Evolutionary conservation across 345 rosid genomes (phyloP), one percentile per base, ranked within the genome.

Genomic region (Sisymbrium altissimum): DNA sequence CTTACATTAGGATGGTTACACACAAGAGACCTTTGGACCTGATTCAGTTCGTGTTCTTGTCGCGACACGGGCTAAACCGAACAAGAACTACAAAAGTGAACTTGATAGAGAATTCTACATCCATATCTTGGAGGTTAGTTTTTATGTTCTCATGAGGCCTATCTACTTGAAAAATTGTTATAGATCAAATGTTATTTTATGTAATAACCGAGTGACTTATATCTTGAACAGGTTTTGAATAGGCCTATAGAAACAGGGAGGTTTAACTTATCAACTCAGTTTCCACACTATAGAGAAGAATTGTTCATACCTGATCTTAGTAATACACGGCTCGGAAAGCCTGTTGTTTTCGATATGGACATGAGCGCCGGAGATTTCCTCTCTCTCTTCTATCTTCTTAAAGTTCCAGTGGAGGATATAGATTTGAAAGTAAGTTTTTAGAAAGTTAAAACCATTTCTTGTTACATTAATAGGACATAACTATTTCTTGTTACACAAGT

Each of bases 351-450:
- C 10, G 98, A 94, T 78, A 94, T 88, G 95, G 98, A 94, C 64
- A 94, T 94, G 98, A 94, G 98, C 45, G 81, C 85, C 15, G 97
- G 98, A 76, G 98, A 94, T 83, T 91, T 94, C 64, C 74, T 94
- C 1, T 80, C 97, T 53, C 86, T 94, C 6, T 83, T 94, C 59
- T 91, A 86, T 70, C 97, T 94, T 50, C 91, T 94, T 2, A 94
- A 94, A 86, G 86, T 84, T 36, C 95, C 96, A 6, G 82, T 82
- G 55, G 90, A 91, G 80, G 70, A 73, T 25, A 84, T 93, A 63
- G 71, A 91, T 55, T 86, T 93, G 71, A 91, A 91, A 88, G 98
- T 83, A 73, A 4, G 3, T 14, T 49, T 54, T 64, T 15, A 36
- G 14, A 4, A 15, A 39, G 9, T 52, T 29, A 11, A 14, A 38